Evolutionary conservation across 441 rosid species (phyloP).

Genomic region (Adansonia rubrostipa): DNA sequence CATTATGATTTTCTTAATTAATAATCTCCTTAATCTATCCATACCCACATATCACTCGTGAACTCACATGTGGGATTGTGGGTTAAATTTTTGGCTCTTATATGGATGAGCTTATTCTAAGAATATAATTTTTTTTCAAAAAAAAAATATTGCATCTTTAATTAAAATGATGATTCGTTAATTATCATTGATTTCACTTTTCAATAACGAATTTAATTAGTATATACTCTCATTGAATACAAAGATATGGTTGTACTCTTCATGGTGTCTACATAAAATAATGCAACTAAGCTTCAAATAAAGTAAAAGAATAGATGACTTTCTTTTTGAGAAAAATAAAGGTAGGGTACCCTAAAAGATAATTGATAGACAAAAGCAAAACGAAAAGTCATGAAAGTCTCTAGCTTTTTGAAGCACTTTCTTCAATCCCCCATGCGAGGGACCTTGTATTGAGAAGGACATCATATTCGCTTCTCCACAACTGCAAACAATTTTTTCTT

Average conservation of each 20-base stretch:
- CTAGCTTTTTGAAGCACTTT: slow-evolving; percentile 49
- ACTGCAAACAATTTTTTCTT: background rate
- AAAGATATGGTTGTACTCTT: background rate
- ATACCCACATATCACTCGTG: background rate
- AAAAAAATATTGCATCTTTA: background rate
- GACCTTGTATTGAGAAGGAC: slow-evolving; percentile 17
- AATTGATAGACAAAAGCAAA: no score
- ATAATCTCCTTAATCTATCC: background rate
- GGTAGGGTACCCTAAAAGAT: no score
- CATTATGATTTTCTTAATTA: slow-evolving; percentile 2
- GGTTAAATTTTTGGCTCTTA: slow-evolving; percentile 18
- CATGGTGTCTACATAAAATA: background rate
- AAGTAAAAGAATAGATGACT: slow-evolving; percentile 15
- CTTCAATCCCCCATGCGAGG: slow-evolving; percentile 30
- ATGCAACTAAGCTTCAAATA: slow-evolving; percentile 13
- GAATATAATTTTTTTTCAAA: background rate
- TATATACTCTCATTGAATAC: background rate
- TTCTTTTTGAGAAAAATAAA: background rate
- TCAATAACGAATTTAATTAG: slow-evolving; percentile 22
- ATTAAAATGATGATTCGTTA: background rate
- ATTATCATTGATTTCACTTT: slow-evolving; percentile 19
- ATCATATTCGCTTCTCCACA: slow-evolving; percentile 22
- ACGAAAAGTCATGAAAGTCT: slow-evolving; percentile 27
- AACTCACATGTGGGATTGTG: slow-evolving; percentile 13
- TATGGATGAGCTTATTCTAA: slow-evolving; percentile 2